phyloP scores from a whole-genome alignment of 257 asterid genomes.

The Ligustrum vulgare region DNA sequence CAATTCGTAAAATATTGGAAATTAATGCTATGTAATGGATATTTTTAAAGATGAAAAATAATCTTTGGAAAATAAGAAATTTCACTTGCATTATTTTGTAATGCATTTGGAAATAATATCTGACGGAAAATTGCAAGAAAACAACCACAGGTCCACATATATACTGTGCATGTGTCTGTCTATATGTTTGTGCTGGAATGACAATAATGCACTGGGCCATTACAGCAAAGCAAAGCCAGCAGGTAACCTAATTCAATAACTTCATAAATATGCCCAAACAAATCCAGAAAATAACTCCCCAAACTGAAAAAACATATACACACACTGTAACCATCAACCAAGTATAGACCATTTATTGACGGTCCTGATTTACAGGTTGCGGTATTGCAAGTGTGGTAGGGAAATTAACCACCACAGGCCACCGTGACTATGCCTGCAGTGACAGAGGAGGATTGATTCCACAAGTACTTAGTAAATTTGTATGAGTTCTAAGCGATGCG shows the following conservation, averaged over 20 bases:
- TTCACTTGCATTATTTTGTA: background rate
- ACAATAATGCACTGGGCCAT: background rate
- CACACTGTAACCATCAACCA: background rate
- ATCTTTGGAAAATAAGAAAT: background rate
- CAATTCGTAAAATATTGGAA: too few relatives aligned
- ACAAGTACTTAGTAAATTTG: constrained; percentile 11
- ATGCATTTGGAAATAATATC: background rate
- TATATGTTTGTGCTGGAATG: background rate
- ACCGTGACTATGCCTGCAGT: constrained; percentile 10
- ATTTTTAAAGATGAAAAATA: background rate
- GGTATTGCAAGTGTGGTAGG: constrained; percentile 27
- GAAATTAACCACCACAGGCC: constrained; percentile 16
- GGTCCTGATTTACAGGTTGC: constrained; percentile 1
- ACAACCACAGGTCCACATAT: background rate
- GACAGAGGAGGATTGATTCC: constrained; percentile 22
- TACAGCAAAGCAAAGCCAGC: background rate
- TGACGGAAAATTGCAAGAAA: background rate
- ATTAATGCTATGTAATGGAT: too few relatives aligned
- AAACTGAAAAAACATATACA: background rate
- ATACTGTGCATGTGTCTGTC: constrained; percentile 3
- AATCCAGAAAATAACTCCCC: background rate
- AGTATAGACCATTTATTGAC: background rate
- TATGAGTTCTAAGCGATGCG: constrained; percentile 12
- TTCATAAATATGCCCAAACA: background rate
- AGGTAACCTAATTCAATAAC: background rate